Base-by-base conservation (phyloP, 2,329 filamentous ascomycete genomes). In the Coniochaeta prunicola region DNA sequence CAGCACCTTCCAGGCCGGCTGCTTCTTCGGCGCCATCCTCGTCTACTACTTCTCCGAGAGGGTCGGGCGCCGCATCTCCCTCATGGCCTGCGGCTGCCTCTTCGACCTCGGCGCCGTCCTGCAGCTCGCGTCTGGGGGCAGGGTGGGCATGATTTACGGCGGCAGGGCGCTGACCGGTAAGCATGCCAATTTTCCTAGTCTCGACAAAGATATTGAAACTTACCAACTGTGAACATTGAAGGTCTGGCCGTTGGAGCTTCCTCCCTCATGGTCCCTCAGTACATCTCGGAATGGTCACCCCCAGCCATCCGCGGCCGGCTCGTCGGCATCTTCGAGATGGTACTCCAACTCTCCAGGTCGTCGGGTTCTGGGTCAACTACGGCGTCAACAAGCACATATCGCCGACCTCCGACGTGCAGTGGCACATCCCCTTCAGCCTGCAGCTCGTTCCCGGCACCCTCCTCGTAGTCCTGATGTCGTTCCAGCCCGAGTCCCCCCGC, bases 331-430 rank as follows among this genome's bases (percentile, higher is more conserved):
- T 89, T 88, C 68, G 83, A 84, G 0, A 85, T 85, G 1, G 78
- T 87, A 53, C 88, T 92, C 13, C 92, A 92, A 67, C 71, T 89
- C 56, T 89, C 88, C 24, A 90, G 91, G 61, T 87, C 91, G 77
- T 92, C 19, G 87, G 86, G 10, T 92, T 91, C 73, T 92, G 9
- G 71, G 75, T 59, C 50, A 59, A 61, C 59, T 63, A 61, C 42
- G 60, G 60, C 15, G 48, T 57, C 30, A 45, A 28, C 56, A 21
- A 30, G 2, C 59, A 64, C 53, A 59, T 63, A 19, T 40, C 33
- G 55, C 57, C 53, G 61, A 64, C 30, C 57, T 56, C 40, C 61
- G 58, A 59, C n/a, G n/a, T n/a, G 34, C 70, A 76, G 61, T 78
- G 76, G 76, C 70, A 73, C 28, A 74, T 78, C 60, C 75, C 76